These are phyloP conservation scores for Phyllostachys edulis DNA, from an alignment of 176 grass and related monocot genomes.

Conservation along the genomic window DNA sequence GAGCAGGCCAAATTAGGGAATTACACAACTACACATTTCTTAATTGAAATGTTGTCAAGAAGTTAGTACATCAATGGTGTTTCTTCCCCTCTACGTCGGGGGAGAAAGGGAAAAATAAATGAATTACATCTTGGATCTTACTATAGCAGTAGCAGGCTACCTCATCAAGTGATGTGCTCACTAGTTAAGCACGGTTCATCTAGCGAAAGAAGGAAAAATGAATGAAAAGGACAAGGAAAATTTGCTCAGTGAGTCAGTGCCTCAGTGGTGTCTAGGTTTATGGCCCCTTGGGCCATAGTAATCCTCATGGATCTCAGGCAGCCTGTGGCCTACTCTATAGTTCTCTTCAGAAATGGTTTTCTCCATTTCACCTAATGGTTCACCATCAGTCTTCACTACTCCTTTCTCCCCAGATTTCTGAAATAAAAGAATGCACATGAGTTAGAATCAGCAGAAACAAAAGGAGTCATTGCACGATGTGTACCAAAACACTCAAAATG, in stretches of 20 bases:
- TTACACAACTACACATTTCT: too few relatives aligned
- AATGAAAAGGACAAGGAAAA: neutral
- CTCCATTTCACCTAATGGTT: slow-evolving; percentile 19
- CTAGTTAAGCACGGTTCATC: slow-evolving; percentile 9
- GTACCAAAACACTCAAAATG: neutral
- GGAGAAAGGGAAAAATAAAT: slow-evolving; percentile 23
- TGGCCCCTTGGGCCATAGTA: slow-evolving; percentile 76
- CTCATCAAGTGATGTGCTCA: neutral
- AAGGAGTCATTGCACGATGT: neutral
- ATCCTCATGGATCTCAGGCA: slow-evolving; percentile 68
- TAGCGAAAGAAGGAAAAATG: neutral
- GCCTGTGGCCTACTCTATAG: slow-evolving; percentile 18
- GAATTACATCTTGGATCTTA: slow-evolving; percentile 36
- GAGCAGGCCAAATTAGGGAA: neutral
- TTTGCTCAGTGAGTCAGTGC: slow-evolving; percentile 8
- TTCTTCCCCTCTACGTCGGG: slow-evolving; percentile 19
- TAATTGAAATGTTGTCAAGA: slow-evolving; percentile 2
- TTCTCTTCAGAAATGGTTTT: slow-evolving; percentile 37
- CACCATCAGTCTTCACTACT: slow-evolving; percentile 13
- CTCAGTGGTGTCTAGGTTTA: slow-evolving; percentile 58
- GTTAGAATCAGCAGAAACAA: neutral
- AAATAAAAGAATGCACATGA: neutral
- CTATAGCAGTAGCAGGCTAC: neutral
- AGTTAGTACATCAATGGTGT: slow-evolving; percentile 42
- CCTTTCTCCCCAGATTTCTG: slow-evolving; percentile 30